Base-by-base conservation (phyloP, 192 early-diverging fungal species). In the Dimargaris cristalligena region DNA sequence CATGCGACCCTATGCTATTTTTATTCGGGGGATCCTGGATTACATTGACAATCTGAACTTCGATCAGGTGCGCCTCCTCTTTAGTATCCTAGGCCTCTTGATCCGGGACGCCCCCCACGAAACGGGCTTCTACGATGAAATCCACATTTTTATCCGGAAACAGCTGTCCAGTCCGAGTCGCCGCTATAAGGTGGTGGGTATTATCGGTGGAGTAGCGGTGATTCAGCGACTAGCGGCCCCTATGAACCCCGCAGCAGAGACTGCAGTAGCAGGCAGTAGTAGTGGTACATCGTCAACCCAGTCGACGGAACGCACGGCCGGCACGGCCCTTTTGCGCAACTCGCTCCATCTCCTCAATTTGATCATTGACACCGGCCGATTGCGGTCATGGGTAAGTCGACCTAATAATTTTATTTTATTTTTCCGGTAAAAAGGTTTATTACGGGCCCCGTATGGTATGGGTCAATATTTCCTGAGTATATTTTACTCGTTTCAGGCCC, bases 71-170 rank as follows among this genome's bases (percentile, higher is more conserved):
- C 74, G 84, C 45, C 59, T 77, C 16, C 62, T 88, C 3, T 88
- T 87, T 62, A 72, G 81, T 47, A 66, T 82, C 0, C 74, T 89
- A 44, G 82, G 85, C 4, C 70, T 73, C 22, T 61, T 87, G 23
- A 74, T 84, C 10, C 64, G 65, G 25, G 59, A 60, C 1, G 69
- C 61, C 23, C 60, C 56, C 30, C 60, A 65, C 18, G 59, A 56
- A 3, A 71, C 74, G 29, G 63, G 76, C 31, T 65, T 89, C 52
- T 78, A 83, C 59, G 77, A 71, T n/a, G 86, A 89, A 28, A 67
- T 89, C 31, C 74, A 81, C 44, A 87, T 85, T 45, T 69, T 81
- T 32, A 76, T 87, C 57, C 71, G 85, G 62, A 89, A 89, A 52
- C 86, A 85, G 61, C 76, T 89, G n/a, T 76, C 86, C 8, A 87